Conservation (phyloP, 805 yeast species). For the Soucietia sequanensis region DNA sequence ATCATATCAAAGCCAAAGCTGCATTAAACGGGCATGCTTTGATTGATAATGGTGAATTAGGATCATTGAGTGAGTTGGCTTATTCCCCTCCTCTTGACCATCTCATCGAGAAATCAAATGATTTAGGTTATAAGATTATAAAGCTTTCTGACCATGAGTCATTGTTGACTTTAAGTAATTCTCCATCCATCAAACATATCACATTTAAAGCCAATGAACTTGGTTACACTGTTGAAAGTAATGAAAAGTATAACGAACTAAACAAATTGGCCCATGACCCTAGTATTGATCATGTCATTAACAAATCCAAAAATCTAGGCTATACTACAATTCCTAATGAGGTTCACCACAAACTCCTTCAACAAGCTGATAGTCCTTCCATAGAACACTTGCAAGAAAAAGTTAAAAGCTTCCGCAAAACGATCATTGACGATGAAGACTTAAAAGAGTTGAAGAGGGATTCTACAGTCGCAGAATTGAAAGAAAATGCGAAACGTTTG, state of each 20-base stretch:
- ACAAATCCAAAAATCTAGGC: conserved; percentile 15
- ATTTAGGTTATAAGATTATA: conserved; percentile 7
- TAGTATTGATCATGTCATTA: conserved; percentile 5
- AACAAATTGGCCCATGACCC: conserved; percentile 3
- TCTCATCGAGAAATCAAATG: conserved; percentile 7
- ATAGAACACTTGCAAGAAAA: conserved; percentile 16
- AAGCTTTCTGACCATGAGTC: conserved; percentile 7
- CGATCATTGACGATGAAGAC: not conserved
- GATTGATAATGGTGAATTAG: conserved; percentile 7
- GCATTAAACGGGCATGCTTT: conserved; percentile 6
- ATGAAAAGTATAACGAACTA: not conserved
- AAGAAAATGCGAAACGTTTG: conserved; percentile 6
- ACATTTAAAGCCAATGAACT: conserved; percentile 10
- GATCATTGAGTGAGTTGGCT: conserved; percentile 6
- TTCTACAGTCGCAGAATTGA: conserved; percentile 1
- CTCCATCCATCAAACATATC: conserved; percentile 17
- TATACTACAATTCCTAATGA: conserved; percentile 2
- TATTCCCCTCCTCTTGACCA: conserved; percentile 7
- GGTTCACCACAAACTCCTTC: conserved; percentile 4
- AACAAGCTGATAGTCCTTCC: conserved; percentile 9
- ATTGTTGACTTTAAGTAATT: conserved; percentile 18
- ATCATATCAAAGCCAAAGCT: conserved; percentile 25
- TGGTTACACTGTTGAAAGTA: conserved; percentile 8
- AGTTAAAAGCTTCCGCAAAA: conserved; percentile 6
- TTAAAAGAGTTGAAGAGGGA: not conserved